Evolutionary conservation across 306 rosid species (phyloP).

Genomic region (Mucuna pruriens): DNA sequence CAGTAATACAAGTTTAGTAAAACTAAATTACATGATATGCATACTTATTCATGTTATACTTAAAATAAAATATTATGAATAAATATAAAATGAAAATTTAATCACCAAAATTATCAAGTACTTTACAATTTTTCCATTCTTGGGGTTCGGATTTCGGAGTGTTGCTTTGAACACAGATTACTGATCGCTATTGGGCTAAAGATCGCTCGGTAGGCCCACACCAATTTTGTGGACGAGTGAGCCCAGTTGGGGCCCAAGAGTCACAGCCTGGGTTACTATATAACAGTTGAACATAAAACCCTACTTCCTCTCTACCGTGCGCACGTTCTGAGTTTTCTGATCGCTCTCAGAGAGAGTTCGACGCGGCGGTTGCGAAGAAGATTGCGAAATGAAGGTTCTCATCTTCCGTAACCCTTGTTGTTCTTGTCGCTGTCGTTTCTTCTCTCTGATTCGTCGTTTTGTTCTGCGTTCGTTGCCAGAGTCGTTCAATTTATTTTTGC

Average conservation of each 20-base stretch:
- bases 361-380: slow-evolving; percentile 27
- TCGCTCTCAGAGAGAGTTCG: slow-evolving; percentile 10
- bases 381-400: slow-evolving; percentile 36
- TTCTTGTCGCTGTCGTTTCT: neutral
- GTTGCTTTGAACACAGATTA: neutral
- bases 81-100: too few relatives aligned
- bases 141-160: too few relatives aligned
- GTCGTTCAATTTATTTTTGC: neutral
- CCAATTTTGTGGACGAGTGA: neutral
- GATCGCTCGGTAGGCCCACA: neutral
- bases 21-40: too few relatives aligned
- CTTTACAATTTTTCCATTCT: too few relatives aligned
- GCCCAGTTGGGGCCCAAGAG: neutral
- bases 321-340: neutral
- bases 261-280: neutral
- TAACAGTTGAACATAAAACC: slow-evolving; percentile 10
- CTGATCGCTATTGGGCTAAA: neutral
- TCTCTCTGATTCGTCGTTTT: neutral
- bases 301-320: slow-evolving; percentile 14
- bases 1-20: too few relatives aligned
- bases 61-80: too few relatives aligned
- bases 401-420: neutral
- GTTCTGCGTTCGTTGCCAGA: neutral
- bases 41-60: too few relatives aligned
- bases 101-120: too few relatives aligned